These are phyloP conservation scores for Venturia oleaginea DNA, from an alignment of 2,329 filamentous ascomycete genomes.

Conservation along the genomic window DNA sequence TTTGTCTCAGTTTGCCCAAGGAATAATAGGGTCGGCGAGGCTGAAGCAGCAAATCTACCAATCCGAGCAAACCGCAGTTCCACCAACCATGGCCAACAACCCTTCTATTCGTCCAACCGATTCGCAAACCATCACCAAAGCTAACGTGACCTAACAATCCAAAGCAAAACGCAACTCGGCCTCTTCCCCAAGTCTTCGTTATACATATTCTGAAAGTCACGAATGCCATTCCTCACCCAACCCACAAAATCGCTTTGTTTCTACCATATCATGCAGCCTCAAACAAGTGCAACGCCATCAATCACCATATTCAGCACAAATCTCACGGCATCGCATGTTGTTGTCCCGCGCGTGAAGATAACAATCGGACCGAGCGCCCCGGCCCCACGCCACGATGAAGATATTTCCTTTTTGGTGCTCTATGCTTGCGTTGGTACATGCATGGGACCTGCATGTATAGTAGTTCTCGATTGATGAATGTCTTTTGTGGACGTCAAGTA, in stretches of 20 bases:
- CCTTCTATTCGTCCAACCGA: not conserved
- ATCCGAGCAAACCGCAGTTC: too few species aligned
- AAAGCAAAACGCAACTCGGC: too few species aligned
- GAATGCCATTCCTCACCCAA: not conserved
- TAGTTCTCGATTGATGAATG: too few species aligned
- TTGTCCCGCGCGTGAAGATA: not conserved
- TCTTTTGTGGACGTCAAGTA: too few species aligned
- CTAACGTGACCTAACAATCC: not conserved
- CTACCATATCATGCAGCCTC: too few species aligned
- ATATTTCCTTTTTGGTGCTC: not conserved
- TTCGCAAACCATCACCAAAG: not conserved
- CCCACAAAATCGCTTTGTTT: too few species aligned
- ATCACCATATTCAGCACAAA: not conserved
- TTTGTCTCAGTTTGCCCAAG: too few species aligned
- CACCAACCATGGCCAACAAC: too few species aligned
- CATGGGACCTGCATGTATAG: not conserved
- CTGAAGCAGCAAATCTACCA: not conserved
- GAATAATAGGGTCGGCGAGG: not conserved
- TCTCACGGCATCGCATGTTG: not conserved
- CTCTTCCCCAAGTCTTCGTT: too few species aligned
- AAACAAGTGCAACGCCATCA: too few species aligned
- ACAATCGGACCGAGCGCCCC: not conserved
- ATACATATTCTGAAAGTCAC: too few species aligned
- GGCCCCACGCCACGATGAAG: not conserved
- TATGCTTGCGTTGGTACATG: not conserved